phyloP scores from a whole-genome alignment of 169 alveolate genomes.

The Cryptosporidium sp. region DNA sequence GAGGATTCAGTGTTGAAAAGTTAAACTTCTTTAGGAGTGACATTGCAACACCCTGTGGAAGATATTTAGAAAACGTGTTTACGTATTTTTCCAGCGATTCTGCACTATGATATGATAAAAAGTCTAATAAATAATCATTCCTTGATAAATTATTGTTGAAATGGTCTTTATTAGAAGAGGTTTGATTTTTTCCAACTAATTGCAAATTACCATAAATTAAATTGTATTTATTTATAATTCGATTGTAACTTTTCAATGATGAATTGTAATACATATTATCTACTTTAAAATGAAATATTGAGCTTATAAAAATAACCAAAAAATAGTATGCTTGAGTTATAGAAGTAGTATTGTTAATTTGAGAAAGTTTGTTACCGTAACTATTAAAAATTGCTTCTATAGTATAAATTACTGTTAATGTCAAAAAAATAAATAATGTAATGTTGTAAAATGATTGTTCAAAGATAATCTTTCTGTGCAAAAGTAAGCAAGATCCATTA shows the following conservation, averaged over 20 bases:
- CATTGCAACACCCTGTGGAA: constrained; percentile 9
- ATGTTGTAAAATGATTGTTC: constrained; percentile 16
- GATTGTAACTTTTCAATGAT: neutral
- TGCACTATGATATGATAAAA: constrained; percentile 4
- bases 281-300: constrained; percentile 6
- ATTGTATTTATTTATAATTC: neutral
- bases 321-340: neutral
- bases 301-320: neutral
- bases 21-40: constrained; percentile 10
- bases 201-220: neutral
- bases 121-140: constrained; percentile 8
- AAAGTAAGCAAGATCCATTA: constrained; percentile 23
- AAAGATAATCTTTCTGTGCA: neutral
- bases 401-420: neutral
- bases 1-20: neutral
- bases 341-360: neutral
- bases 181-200: neutral
- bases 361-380: neutral
- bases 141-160: neutral
- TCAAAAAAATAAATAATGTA: neutral
- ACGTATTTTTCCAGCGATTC: neutral
- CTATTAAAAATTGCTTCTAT: neutral
- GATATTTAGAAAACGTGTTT: constrained; percentile 46
- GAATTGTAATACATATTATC: constrained; percentile 1
- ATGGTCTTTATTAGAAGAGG: neutral